A percentile compares a stretch with the other conserved stretches of the same genome.
These are phyloP conservation scores for Pholiota conissans DNA, from an alignment of 768 basidiomycete genomes.

Conservation along the genomic window DNA sequence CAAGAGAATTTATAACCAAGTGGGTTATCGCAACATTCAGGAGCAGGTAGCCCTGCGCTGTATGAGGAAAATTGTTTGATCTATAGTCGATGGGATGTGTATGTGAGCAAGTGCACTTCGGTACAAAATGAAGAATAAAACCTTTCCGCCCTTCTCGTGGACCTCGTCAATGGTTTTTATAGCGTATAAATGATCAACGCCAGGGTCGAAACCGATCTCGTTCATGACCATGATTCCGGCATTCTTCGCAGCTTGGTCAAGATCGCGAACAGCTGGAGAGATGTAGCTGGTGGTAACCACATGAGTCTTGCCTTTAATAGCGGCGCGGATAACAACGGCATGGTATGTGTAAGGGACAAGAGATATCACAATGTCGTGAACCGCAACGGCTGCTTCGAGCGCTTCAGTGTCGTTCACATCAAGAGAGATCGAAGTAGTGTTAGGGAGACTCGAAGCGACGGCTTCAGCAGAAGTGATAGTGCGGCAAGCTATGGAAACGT, in stretches of 20 bases:
- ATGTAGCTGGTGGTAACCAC: slow-evolving; percentile 98
- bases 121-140: neutral
- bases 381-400: slow-evolving; percentile 79
- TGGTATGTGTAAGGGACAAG: slow-evolving; percentile 96
- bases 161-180: slow-evolving; percentile 94
- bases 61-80: slow-evolving; percentile 91
- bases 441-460: slow-evolving; percentile 67
- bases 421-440: slow-evolving; percentile 76
- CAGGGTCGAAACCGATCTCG: slow-evolving; percentile 96
- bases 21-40: slow-evolving; percentile 89
- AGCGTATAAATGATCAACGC: slow-evolving; percentile 89
- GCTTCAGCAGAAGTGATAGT: slow-evolving; percentile 76
- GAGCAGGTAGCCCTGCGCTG: slow-evolving; percentile 95
- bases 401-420: slow-evolving; percentile 73
- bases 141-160: slow-evolving; percentile 89
- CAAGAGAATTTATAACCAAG: slow-evolving; percentile 99
- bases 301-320: slow-evolving; percentile 85
- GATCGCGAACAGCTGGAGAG: slow-evolving; percentile 84
- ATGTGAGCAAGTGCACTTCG: neutral
- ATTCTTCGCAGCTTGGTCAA: slow-evolving; percentile 77
- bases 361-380: slow-evolving; percentile 91
- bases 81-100: slow-evolving; percentile 44
- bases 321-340: slow-evolving; percentile 85
- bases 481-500: slow-evolving; percentile 91
- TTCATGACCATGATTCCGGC: slow-evolving; percentile 96